These are phyloP conservation scores for Dryas drummondii DNA, from an alignment of 306 rosid species.

Conservation along the genomic window DNA sequence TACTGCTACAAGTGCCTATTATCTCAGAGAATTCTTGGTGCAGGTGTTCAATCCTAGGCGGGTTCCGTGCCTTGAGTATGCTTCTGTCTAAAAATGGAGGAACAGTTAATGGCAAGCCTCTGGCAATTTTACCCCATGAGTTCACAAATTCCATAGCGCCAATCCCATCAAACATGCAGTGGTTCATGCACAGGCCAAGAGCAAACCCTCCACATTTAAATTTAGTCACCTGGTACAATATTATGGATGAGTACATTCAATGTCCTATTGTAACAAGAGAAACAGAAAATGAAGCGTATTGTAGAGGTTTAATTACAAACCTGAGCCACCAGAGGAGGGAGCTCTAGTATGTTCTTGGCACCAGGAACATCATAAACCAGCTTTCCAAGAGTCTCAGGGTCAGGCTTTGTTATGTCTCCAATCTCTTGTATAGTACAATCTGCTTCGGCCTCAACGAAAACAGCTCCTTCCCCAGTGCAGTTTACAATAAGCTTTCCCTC, in stretches of 20 bases:
- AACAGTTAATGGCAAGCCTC: conserved; percentile 51
- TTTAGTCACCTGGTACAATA: conserved; percentile 55
- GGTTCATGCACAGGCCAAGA: conserved; percentile 61
- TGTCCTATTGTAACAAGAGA: not conserved
- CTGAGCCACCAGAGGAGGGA: conserved; percentile 81
- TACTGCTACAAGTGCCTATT: conserved; percentile 41
- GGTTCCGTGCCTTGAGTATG: conserved; percentile 60
- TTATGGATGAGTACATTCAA: not conserved
- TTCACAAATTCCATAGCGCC: conserved; percentile 75
- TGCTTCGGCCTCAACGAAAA: conserved; percentile 83
- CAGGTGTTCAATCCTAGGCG: conserved; percentile 52
- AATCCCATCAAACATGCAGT: conserved; percentile 72
- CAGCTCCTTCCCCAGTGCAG: conserved; percentile 67
- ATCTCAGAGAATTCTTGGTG: conserved; percentile 68
- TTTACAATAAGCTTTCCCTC: conserved; percentile 77
- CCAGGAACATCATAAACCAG: conserved; percentile 62
- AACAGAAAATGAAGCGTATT: not conserved
- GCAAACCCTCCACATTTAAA: conserved; percentile 82
- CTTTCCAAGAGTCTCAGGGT: conserved; percentile 56
- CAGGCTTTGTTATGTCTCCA: conserved; percentile 76
- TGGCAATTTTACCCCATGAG: conserved; percentile 65
- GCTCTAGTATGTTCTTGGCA: conserved; percentile 61
- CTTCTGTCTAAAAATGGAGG: conserved; percentile 66
- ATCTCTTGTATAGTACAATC: conserved; percentile 51
- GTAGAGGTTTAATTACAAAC: conserved; percentile 27